A percentile compares a stretch with the other conserved stretches of the same genome.
These are phyloP conservation scores for Ceratorhiza oryzae-sativae DNA, from an alignment of 1,284 basidiomycete species.

Conservation along the genomic window DNA sequence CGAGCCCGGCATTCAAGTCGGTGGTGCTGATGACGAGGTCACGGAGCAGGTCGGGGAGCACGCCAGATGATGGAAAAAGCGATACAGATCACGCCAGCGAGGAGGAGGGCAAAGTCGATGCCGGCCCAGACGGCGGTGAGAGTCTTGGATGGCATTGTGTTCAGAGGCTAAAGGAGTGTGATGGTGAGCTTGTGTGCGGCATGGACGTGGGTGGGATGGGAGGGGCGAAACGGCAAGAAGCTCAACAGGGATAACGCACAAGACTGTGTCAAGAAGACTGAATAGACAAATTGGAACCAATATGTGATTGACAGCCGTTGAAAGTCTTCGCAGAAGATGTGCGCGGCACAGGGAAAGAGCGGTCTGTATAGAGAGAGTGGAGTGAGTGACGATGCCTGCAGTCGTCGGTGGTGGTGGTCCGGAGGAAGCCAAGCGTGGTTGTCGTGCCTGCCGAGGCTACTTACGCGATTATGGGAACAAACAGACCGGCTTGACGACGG, in stretches of 20 bases:
- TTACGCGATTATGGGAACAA: conserved; percentile 15
- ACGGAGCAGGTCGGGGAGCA: conserved; percentile 65
- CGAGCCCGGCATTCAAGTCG: conserved; percentile 70
- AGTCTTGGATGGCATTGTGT: conserved; percentile 70
- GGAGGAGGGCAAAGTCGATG: conserved; percentile 71
- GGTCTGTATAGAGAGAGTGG: conserved; percentile 13
- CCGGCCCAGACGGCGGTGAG: conserved; percentile 74
- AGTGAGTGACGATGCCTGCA: conserved; percentile 35
- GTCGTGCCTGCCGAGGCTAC: neutral
- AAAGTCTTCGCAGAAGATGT: conserved; percentile 36
- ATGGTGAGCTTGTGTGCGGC: conserved; percentile 3
- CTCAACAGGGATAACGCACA: conserved; percentile 14
- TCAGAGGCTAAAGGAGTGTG: neutral
- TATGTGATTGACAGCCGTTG: conserved; percentile 10
- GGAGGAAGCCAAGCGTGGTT: neutral
- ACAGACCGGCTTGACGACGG: conserved; percentile 29
- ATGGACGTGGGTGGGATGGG: neutral
- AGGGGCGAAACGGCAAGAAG: neutral
- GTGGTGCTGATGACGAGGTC: conserved; percentile 68
- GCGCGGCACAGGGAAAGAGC: conserved; percentile 7
- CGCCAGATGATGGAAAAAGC: conserved; percentile 75
- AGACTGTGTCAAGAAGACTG: conserved; percentile 15
- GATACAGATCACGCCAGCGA: conserved; percentile 68
- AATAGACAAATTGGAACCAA: conserved; percentile 18
- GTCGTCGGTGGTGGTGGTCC: conserved; percentile 28